Conservation (phyloP, 768 basidiomycete species). For the Gloeopeniophorella convolvens region DNA sequence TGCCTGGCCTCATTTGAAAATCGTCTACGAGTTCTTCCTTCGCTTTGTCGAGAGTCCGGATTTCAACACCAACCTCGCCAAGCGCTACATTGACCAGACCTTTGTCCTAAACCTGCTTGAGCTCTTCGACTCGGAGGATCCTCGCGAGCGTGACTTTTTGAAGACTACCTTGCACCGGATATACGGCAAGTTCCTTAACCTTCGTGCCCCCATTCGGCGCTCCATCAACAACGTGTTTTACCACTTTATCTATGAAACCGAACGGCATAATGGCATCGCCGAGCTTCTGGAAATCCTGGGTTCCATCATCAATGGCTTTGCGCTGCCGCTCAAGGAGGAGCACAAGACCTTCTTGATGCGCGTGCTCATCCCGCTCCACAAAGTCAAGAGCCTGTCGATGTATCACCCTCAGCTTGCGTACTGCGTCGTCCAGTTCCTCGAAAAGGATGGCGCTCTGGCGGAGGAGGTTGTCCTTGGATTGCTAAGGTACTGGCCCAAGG, state of each 20-base stretch:
- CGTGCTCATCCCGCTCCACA: constrained; percentile 92
- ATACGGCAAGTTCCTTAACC: constrained; percentile 98
- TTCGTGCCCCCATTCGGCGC: constrained; percentile 96
- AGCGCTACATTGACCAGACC: constrained; percentile 92
- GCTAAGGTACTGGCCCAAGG: constrained; percentile 98
- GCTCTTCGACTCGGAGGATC: constrained; percentile 97
- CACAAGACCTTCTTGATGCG: constrained; percentile 97
- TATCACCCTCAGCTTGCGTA: constrained; percentile 99
- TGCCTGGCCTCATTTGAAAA: constrained; percentile 98
- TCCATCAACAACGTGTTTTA: constrained; percentile 99
- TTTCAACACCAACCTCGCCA: constrained; percentile 97
- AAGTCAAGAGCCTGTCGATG: constrained; percentile 94
- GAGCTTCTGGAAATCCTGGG: constrained; percentile 97
- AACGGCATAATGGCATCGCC: constrained; percentile 98
- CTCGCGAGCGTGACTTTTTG: constrained; percentile 96
- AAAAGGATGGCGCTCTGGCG: constrained; percentile 88
- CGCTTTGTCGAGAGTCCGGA: constrained; percentile 97
- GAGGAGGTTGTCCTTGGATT: constrained; percentile 95
- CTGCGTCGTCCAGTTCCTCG: constrained; percentile 97
- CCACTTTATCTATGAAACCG: constrained; percentile 97
- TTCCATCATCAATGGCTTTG: constrained; percentile 99
- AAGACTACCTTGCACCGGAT: constrained; percentile 99
- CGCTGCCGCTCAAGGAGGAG: constrained; percentile 95
- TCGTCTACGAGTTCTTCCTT: constrained; percentile 99
- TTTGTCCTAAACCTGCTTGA: constrained; percentile 97